Evolutionary conservation across 371 early-diverging fungal genomes (phyloP).

Genomic region (Blastocladiella emersonii): DNA sequence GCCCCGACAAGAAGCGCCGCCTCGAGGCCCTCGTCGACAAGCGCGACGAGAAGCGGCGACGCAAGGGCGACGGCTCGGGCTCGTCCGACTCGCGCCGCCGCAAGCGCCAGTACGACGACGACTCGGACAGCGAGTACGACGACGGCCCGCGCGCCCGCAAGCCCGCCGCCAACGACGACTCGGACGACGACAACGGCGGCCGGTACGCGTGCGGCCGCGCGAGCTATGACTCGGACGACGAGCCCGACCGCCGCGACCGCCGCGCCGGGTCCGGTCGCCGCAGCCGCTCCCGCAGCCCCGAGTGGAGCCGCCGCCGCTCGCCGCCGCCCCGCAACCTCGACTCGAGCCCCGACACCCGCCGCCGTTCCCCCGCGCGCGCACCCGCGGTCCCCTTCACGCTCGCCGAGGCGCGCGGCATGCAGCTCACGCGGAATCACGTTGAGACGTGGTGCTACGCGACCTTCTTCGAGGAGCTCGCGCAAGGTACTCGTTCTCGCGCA

Average conservation of each 20-base stretch:
- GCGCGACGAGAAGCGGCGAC: not conserved
- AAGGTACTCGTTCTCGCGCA: constrained; percentile 17
- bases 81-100: not conserved
- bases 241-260: too few species aligned
- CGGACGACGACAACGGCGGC: not conserved
- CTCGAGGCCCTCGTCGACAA: not conserved
- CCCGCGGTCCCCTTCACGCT: constrained; percentile 35
- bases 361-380: too few species aligned
- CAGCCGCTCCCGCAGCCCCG: not conserved
- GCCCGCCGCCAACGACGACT: not conserved
- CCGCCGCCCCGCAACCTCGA: too few species aligned
- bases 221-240: too few species aligned
- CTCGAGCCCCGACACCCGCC: too few species aligned
- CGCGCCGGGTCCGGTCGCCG: not conserved
- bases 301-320: not conserved
- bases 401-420: constrained; percentile 43
- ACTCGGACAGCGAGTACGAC: not conserved
- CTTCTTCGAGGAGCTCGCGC: constrained; percentile 47
- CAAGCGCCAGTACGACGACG: not conserved
- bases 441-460: constrained; percentile 60
- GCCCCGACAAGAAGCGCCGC: constrained; percentile 1
- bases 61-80: not conserved
- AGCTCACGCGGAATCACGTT: constrained; percentile 41
- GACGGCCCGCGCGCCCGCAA: not conserved
- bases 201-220: not conserved